Evolutionary conservation across 352 stramenopile genomes (phyloP), one percentile per base, ranked within the genome.

Genomic region (Pythium brachiatum): DNA sequence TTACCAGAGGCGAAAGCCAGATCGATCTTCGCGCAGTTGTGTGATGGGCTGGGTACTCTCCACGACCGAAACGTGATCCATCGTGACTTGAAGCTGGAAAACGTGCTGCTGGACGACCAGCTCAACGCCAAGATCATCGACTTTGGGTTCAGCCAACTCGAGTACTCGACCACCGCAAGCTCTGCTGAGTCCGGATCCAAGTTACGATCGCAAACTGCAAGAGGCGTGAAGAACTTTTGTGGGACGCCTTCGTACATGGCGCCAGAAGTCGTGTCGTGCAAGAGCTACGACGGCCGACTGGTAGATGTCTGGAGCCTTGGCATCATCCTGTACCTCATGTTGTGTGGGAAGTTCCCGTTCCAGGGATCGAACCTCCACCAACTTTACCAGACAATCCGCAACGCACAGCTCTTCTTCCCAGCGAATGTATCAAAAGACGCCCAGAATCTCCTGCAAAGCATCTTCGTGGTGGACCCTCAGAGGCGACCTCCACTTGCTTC

Each of bases 171-270:
- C 1, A 16, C 13, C 9, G 20, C 55, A 13, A 38, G 18, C 7
- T 27, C 26, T 41, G 9, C 13, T n/a, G 13, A 41, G 8, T 41
- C 34, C 34, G 34, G 34, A 18, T n/a, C 34, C 34, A 41, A 41
- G 12, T 13, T 16, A 13, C 34, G 34, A 13, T 41, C 34, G 4
- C 34, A 41, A 41, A 64, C 48, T 41, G 38, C 61, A 57, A 7
- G n/a, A 20, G 58, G 60, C 47, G 72, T 72, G 29, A 95, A 94
- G 70, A 90, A 77, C 39, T 89, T 91, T 50, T 93, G 83, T 52
- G 83, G 83, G 20, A 91, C 78, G 0, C 78, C 83, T 32, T 75
- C 83, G 43, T 94, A 93, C 56, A 92, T 94, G 82, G 85, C 85
- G 1, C 83, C 85, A 1, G 83, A 94, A 56, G 74, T 94, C 7